Evolutionary conservation across 257 asterid species (phyloP), one percentile per base, ranked within the genome.

Genomic region (Solanum piurae): DNA sequence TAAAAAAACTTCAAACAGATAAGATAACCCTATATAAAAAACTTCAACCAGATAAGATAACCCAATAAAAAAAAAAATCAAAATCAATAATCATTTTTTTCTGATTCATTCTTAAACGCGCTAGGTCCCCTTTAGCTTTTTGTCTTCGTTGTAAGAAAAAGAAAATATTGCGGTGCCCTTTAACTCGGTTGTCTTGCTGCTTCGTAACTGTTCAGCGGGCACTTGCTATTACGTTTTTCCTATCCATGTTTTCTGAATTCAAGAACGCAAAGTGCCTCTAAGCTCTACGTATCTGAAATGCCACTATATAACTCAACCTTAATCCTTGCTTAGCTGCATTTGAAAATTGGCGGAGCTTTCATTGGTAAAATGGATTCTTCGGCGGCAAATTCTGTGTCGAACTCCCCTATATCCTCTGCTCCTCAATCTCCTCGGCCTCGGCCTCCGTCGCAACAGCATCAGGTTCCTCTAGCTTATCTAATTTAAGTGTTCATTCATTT

Each of bases 321-420:
- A 74, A 6, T 36, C 9, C 29, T 74, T 21, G 49, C 29, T 40
- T 38, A 74, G 83, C 29, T 36, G 29, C 83, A 21, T 11, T 38
- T 74, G 18, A 34, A 73, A 73, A 73, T 36, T 36, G 25, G n/a
- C 42, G 37, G 27, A 29, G 12, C 42, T 72, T 72, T 33, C 79
- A 72, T 18, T 8, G 79, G 44, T 18, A 73, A 29, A 21, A 84
- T 84, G 87, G 87, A 52, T 25, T 84, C 87, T 20, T 84, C 87
- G 60, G 40, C 44, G 29, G 71, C 87, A 40, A 84, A 49, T 84
- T 60, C 75, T 10, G 75, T 84, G 2, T 23, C 87, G 21, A 84
- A 84, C 52, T 84, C 87, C 33, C 75, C 87, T 55, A 69, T n/a
- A 9, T 84, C 87, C 79, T 84, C 87, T 21, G 87, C 68, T 37